phyloP scores from a whole-genome alignment of 1,284 basidiomycete species.

The Fistulinella staudtii region DNA sequence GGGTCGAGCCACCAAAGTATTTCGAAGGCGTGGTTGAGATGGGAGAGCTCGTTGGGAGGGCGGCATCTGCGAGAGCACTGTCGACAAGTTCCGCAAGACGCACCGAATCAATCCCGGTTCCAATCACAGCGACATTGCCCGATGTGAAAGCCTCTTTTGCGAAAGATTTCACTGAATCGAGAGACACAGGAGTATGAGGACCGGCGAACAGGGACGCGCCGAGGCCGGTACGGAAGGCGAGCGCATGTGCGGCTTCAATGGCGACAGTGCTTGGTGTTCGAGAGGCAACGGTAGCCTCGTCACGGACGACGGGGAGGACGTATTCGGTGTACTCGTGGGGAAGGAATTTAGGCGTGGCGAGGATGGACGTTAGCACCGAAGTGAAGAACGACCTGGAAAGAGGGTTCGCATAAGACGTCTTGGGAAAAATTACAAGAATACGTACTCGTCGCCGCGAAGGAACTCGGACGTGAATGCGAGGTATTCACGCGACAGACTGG shows the following conservation, averaged over 20 bases:
- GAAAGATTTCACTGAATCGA: conserved; percentile 68
- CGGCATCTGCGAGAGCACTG: conserved; percentile 55
- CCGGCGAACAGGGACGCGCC: conserved; percentile 84
- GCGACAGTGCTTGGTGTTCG: conserved; percentile 63
- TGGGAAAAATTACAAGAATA: conserved; percentile 23
- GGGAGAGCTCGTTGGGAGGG: conserved; percentile 40
- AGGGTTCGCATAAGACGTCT: neutral
- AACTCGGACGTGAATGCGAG: conserved; percentile 93
- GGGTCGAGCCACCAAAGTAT: conserved; percentile 86
- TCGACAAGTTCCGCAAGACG: conserved; percentile 70
- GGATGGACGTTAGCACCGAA: conserved; percentile 78
- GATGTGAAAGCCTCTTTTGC: conserved; percentile 71
- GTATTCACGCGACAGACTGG: conserved; percentile 86
- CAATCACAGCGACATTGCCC: conserved; percentile 80
- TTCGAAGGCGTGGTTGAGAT: conserved; percentile 42
- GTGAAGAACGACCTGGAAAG: conserved; percentile 75
- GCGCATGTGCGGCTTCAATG: conserved; percentile 78
- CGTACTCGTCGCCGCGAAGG: conserved; percentile 93
- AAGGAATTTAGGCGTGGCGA: conserved; percentile 80
- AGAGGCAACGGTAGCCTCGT: conserved; percentile 65
- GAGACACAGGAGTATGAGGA: conserved; percentile 61
- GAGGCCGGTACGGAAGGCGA: conserved; percentile 90
- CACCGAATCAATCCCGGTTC: conserved; percentile 76
- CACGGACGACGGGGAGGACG: conserved; percentile 71
- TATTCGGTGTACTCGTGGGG: conserved; percentile 86